These are phyloP conservation scores for Lodderomyces jiufengensis DNA, from an alignment of 1,139 yeast genomes.

Conservation along the genomic window DNA sequence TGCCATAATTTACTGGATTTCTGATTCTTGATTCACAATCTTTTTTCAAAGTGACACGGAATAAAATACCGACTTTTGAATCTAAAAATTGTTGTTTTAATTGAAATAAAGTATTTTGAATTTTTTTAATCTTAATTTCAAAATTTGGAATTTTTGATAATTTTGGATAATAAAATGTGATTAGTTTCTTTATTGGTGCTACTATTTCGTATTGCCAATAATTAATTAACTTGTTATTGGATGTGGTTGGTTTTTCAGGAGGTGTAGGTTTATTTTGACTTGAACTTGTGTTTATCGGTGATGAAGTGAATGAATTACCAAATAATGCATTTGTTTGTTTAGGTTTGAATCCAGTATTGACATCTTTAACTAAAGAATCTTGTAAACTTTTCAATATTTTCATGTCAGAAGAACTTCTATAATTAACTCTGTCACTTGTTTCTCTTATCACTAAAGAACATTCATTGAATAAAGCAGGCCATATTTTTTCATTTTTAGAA, in stretches of 20 bases:
- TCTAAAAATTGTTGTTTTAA: conserved; percentile 17
- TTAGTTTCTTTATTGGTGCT: conserved; percentile 1
- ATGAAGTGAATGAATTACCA: conserved; percentile 26
- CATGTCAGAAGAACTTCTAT: conserved; percentile 31
- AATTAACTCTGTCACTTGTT: conserved; percentile 40
- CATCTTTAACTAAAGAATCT: conserved; percentile 13
- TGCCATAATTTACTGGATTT: conserved; percentile 57
- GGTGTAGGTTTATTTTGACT: conserved; percentile 2
- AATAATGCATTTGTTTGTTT: conserved; percentile 24
- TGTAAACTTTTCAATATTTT: conserved; percentile 24
- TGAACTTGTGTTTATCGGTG: conserved; percentile 7
- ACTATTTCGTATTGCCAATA: conserved; percentile 4
- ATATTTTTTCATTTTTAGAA: conserved; percentile 42
- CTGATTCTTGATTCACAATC: conserved; percentile 60
- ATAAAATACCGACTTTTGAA: conserved; percentile 41
- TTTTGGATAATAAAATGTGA: not conserved
- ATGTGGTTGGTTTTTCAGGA: conserved; percentile 1
- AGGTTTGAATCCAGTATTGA: conserved; percentile 11
- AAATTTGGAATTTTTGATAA: not conserved
- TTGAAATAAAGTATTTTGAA: not conserved
- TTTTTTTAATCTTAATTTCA: not conserved
- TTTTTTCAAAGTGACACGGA: conserved; percentile 45
- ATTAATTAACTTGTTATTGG: conserved; percentile 4
- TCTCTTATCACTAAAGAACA: conserved; percentile 53
- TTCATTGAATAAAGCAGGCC: conserved; percentile 60